Percentiles rank a stretch among this genome's conserved stretches.
Evolutionary conservation across 352 stramenopile genomes (phyloP).

Genomic region (Globisporangium parvum): DNA sequence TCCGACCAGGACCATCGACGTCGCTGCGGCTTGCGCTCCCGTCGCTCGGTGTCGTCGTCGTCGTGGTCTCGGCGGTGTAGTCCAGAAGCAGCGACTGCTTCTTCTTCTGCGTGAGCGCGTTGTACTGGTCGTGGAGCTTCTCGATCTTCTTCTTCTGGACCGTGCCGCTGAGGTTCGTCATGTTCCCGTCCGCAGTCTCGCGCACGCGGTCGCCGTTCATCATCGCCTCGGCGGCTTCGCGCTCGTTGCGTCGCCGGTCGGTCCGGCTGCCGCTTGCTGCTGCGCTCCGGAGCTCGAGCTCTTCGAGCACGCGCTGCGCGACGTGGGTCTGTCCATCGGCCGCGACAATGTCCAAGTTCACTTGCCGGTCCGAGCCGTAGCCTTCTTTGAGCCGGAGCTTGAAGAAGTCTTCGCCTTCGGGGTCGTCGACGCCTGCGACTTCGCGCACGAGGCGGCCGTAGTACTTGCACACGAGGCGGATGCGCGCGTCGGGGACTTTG

Average conservation of each 20-base stretch:
- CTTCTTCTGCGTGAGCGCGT: conserved; percentile 73
- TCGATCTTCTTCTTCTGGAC: conserved; percentile 84
- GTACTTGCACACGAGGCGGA: conserved; percentile 90
- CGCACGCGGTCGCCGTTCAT: conserved; percentile 51
- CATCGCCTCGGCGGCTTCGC: conserved; percentile 19
- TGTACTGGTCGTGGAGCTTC: conserved; percentile 75
- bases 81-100: conserved; percentile 64
- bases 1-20: neutral
- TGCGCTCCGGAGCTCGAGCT: conserved; percentile 43
- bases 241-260: neutral
- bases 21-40: conserved; percentile 1
- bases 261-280: conserved; percentile 22
- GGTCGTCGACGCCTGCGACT: conserved; percentile 89
- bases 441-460: conserved; percentile 90
- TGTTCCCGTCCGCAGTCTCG: conserved; percentile 56
- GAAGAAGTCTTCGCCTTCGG: conserved; percentile 89
- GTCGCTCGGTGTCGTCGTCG: conserved; percentile 13
- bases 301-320: conserved; percentile 67
- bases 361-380: conserved; percentile 65
- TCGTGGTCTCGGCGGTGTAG: conserved; percentile 30
- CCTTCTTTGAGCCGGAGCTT: conserved; percentile 77
- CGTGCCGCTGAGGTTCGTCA: conserved; percentile 59
- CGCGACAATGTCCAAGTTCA: conserved; percentile 36
- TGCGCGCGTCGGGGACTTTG: conserved; percentile 88
- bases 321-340: conserved; percentile 50